These are phyloP conservation scores for Epichloe amarillans DNA, from an alignment of 2,329 filamentous ascomycete genomes.

Conservation along the genomic window DNA sequence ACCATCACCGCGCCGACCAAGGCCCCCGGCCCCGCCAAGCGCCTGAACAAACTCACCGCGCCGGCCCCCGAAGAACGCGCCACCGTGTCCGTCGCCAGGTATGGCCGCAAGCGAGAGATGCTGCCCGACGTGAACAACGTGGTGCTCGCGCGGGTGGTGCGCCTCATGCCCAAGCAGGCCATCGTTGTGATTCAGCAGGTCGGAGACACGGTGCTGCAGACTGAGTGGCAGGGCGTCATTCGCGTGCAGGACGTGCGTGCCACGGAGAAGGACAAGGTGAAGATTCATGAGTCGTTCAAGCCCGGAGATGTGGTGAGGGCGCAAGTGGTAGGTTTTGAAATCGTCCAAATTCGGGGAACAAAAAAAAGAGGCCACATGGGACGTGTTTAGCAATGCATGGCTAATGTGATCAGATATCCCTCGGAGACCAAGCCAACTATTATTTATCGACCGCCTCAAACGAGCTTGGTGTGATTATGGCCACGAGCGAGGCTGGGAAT, in stretches of 20 bases:
- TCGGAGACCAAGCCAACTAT: constrained; percentile 90
- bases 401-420: constrained; percentile 48
- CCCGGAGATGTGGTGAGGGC: constrained; percentile 87
- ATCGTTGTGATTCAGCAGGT: constrained; percentile 78
- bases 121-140: constrained; percentile 69
- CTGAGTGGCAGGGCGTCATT: constrained; percentile 76
- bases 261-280: constrained; percentile 91
- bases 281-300: constrained; percentile 79
- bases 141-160: constrained; percentile 74
- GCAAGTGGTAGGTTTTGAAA: constrained; percentile 49
- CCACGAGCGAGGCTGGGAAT: constrained; percentile 74
- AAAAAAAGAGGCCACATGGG: neutral
- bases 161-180: constrained; percentile 74
- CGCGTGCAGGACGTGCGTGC: constrained; percentile 83
- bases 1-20: constrained; percentile 35
- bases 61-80: constrained; percentile 31
- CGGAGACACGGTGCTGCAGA: constrained; percentile 55
- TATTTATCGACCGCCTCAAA: constrained; percentile 89
- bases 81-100: constrained; percentile 42
- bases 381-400: neutral
- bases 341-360: neutral
- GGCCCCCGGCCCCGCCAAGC: constrained; percentile 39
- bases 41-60: constrained; percentile 43
- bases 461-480: constrained; percentile 87
- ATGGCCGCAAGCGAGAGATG: constrained; percentile 48